These are phyloP conservation scores for Penicillium argentinense DNA, from an alignment of 495 filamentous ascomycete species.

Conservation along the genomic window DNA sequence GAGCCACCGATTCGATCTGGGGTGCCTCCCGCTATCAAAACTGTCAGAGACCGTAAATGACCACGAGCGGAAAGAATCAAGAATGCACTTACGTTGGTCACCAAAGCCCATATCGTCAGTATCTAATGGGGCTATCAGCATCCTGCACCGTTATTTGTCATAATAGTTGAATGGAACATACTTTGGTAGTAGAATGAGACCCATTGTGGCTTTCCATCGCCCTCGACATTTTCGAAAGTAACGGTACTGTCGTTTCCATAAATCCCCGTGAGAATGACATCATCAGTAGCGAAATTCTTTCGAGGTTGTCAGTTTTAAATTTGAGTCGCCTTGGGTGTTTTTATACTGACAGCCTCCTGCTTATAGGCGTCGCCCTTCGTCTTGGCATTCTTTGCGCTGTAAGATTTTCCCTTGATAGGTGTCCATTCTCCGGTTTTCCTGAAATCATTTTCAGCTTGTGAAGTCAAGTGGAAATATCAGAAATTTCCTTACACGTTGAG, in stretches of 20 bases:
- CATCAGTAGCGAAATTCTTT: constrained; percentile 44
- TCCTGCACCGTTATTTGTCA: no score
- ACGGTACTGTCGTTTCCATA: constrained; percentile 52
- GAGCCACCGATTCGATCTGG: constrained; percentile 25
- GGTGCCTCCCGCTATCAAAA: constrained; percentile 20
- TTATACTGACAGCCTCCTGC: constrained; percentile 40
- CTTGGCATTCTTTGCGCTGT: constrained; percentile 38
- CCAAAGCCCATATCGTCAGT: constrained; percentile 30
- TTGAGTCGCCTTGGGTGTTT: neutral
- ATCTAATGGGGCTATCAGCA: no score
- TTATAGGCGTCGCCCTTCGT: constrained; percentile 42
- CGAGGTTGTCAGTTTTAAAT: neutral
- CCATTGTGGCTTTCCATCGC: constrained; percentile 53
- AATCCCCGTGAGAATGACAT: constrained; percentile 46
- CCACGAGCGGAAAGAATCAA: neutral
- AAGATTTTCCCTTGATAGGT: constrained; percentile 40
- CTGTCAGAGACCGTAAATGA: constrained; percentile 1
- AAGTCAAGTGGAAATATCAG: neutral
- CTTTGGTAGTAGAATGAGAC: constrained; percentile 53
- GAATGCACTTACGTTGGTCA: constrained; percentile 24
- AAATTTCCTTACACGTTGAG: constrained; percentile 20
- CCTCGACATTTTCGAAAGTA: constrained; percentile 47
- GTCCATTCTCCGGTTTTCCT: constrained; percentile 47
- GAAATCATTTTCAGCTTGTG: neutral
- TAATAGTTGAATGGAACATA: no score